These are phyloP conservation scores for Mychonastes homosphaera DNA, from an alignment of 139 green algal species.

Conservation along the genomic window DNA sequence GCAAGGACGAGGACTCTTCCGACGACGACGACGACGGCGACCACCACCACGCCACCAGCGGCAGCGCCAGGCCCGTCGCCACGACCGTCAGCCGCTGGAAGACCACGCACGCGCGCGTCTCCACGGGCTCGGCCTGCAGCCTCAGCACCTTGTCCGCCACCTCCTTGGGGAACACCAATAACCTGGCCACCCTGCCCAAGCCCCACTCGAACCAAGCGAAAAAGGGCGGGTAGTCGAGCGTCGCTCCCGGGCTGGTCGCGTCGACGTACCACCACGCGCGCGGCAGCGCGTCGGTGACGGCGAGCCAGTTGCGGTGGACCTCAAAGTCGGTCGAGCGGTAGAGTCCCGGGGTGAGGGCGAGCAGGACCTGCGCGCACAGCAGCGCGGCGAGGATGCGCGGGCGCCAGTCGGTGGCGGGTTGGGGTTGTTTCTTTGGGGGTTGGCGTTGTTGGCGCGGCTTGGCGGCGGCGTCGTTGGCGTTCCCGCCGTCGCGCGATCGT, in stretches of 20 bases:
- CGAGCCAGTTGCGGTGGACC: constrained; percentile 94
- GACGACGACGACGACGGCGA: no score
- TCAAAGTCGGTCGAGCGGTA: constrained; percentile 94
- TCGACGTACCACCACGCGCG: constrained; percentile 48
- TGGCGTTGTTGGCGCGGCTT: neutral
- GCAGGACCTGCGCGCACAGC: constrained; percentile 51
- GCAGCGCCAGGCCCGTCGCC: constrained; percentile 45
- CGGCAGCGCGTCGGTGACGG: constrained; percentile 72
- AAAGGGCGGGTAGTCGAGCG: constrained; percentile 92
- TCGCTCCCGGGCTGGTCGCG: constrained; percentile 36
- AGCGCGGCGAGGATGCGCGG: constrained; percentile 12
- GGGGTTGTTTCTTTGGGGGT: neutral
- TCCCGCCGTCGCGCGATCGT: neutral
- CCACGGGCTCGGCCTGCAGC: constrained; percentile 62
- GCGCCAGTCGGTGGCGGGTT: neutral
- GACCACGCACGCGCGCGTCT: constrained; percentile 45
- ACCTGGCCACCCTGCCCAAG: constrained; percentile 46
- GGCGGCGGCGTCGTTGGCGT: neutral
- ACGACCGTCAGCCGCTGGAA: constrained; percentile 75
- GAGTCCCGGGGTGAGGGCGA: constrained; percentile 68
- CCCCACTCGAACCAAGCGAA: constrained; percentile 90
- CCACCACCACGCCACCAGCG: no score
- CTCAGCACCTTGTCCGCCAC: constrained; percentile 55
- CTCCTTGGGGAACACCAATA: constrained; percentile 73
- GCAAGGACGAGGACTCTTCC: constrained; percentile 2